Base-by-base conservation (phyloP, 768 basidiomycete species). In the Butyriboletus loyo region DNA sequence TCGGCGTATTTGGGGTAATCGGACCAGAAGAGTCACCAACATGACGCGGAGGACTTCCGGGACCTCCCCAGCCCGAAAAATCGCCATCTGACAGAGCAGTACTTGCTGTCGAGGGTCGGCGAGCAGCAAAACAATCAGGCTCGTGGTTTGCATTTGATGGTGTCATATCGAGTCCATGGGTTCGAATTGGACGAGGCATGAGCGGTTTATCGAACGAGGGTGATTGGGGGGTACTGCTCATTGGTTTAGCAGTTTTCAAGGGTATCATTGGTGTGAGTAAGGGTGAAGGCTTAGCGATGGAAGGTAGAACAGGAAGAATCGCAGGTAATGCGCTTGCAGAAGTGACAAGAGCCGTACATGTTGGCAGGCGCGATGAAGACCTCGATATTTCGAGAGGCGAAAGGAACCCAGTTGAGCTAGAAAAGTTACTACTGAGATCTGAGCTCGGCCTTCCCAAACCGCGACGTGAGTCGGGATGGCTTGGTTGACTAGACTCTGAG, bases 311-410 rank as follows among this genome's bases (percentile, higher is more conserved):
- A 3, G 85, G 83, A n/a, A 81, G 62, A 6, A 84, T 65, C 2
- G 84, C 87, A 5, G 84, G 86, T 11, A 84, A 71, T 78, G 89
- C 85, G 31, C 78, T 82, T 0, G 85, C 73, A 1, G 92, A 79
- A 17, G 72, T 79, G 8, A 89, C 69, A 37, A 93, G 77, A 0
- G 81, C 77, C 39, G 71, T 58, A 41, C 59, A 69, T 43, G 49
- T 52, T 27, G 54, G 74, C 59, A 55, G 68, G 46, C 19, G 60
- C 21, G 60, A 51, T 15, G 62, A 35, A 19, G 58, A 49, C 32
- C 48, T 64, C 70, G 56, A 68, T 52, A 43, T 55, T 30, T 68
- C 75, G 47, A 58, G 68, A 38, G 53, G 71, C 47, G 63, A 70
- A 37, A 55, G 66, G 52, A 37, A 64, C 32, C 59, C 71, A 34